Percentiles rank a stretch among this genome's conserved stretches.
Conservation (phyloP, 495 filamentous ascomycete species). For the Apiosordaria backusii region DNA sequence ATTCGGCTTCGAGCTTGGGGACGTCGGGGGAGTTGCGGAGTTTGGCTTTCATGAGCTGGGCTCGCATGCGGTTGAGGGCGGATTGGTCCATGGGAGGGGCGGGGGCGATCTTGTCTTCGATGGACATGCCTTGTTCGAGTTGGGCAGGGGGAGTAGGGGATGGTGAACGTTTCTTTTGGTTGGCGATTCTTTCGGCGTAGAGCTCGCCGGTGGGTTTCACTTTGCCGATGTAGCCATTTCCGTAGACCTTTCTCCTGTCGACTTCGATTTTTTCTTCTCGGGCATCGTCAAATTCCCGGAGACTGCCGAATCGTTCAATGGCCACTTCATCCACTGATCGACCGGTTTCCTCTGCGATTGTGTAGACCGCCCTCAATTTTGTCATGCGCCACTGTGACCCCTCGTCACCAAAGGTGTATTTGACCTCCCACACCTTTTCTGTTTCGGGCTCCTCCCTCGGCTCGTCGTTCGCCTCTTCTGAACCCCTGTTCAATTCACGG, state of each 20-base stretch:
- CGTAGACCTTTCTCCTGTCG: conserved; percentile 79
- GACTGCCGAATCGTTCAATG: conserved; percentile 71
- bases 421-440: conserved; percentile 54
- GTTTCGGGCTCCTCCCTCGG: background rate
- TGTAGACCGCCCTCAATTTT: conserved; percentile 82
- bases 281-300: conserved; percentile 87
- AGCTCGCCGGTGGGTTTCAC: conserved; percentile 86
- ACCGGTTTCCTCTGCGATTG: conserved; percentile 69
- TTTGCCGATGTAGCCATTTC: conserved; percentile 80
- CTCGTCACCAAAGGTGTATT: conserved; percentile 84
- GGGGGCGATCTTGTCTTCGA: conserved; percentile 42
- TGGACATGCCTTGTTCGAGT: conserved; percentile 42
- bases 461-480: conserved; percentile 51
- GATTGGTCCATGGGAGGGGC: conserved; percentile 63
- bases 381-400: conserved; percentile 96
- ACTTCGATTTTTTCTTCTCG: conserved; percentile 93
- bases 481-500: conserved; percentile 69
- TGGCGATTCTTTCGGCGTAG: conserved; percentile 60
- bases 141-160: conserved; percentile 8
- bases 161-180: conserved; percentile 19
- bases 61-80: conserved; percentile 81
- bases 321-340: conserved; percentile 75
- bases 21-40: conserved; percentile 69
- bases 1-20: conserved; percentile 76
- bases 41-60: conserved; percentile 92